Evolutionary conservation across 2,329 filamentous ascomycete species (phyloP), one percentile per base, ranked within the genome.

Genomic region (Xylariaceae sp.): DNA sequence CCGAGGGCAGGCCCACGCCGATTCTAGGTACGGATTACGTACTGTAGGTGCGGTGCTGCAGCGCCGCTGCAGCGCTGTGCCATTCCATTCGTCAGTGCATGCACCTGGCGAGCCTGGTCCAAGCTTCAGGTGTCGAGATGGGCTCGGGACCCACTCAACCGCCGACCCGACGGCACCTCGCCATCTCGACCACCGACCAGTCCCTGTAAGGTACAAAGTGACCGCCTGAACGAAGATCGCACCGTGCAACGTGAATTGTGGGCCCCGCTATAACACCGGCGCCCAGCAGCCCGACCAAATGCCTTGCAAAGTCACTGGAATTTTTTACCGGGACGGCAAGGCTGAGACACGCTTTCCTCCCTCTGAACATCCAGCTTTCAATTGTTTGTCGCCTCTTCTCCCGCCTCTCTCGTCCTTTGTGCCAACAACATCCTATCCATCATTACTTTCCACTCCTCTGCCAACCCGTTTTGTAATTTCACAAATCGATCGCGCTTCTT

Each of bases 241-340:
- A 30, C 23, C 23, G 23, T 30, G 23, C 23, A 30, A 30, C 23
- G 23, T 30, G 23, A 30, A 30, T 30, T 30, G 23, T 30, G 23
- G 23, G 23, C 23, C 23, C 23, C 23, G 5, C 23, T 30, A 30
- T 5, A 30, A 30, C 5, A 4, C 23, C 23, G 37, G 4, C 8
- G 11, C 37, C 37, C 37, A 42, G 37, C 37, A 9, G 11, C 9
- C 23, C 15, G 9, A 51, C 39, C 34, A 8, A 39, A 53, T n/a
- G 50, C 64, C 64, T 62, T 66, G 63, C 58, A 64, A 55, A 30
- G 49, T 17, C 44, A n/a, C 56, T 61, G 61, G 61, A 66, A 63
- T 66, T 70, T 70, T 70, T 70, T 63, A 62, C 60, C 62, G 49
- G 51, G 51, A 62, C 56, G 52, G 59, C 66, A 67, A 69, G 68